These are phyloP conservation scores for Aspergillus affinis DNA, from an alignment of 495 filamentous ascomycete species.

Conservation along the genomic window DNA sequence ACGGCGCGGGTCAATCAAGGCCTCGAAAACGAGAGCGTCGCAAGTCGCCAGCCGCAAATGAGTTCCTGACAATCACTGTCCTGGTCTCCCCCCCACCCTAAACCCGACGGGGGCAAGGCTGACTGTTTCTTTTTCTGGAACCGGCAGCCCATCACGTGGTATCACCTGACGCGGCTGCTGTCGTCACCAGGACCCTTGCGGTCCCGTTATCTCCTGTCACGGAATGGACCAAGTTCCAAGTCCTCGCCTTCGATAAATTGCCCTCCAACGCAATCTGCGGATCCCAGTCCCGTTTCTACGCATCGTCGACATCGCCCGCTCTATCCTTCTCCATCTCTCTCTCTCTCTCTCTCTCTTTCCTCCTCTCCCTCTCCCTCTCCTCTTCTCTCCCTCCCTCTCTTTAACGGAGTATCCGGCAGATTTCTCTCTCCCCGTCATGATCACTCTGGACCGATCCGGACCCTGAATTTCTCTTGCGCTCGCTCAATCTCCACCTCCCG, in stretches of 20 bases:
- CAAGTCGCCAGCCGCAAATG: no score
- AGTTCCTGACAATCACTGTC: neutral
- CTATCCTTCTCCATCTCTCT: no score
- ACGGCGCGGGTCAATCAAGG: no score
- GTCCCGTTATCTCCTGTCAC: slow-evolving; percentile 1
- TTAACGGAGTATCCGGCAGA: slow-evolving; percentile 1
- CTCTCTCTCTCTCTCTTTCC: slow-evolving; percentile 1
- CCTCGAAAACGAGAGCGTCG: no score
- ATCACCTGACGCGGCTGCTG: slow-evolving; percentile 8
- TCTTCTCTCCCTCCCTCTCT: neutral
- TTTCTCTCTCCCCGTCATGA: slow-evolving; percentile 17
- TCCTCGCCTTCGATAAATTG: neutral
- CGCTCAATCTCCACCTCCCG: slow-evolving; percentile 8
- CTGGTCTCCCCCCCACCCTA: neutral
- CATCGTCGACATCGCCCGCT: no score
- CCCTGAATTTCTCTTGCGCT: slow-evolving; percentile 8
- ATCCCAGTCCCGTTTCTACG: slow-evolving; percentile 4
- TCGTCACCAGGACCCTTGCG: slow-evolving; percentile 11
- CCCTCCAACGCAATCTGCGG: neutral
- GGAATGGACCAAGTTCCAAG: neutral
- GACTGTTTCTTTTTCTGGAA: slow-evolving; percentile 1
- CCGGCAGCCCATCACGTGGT: neutral
- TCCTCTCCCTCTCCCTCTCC: slow-evolving; percentile 6
- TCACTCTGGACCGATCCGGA: slow-evolving; percentile 18
- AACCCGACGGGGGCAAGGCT: neutral